Conservation (phyloP, 768 basidiomycete genomes). For the Collybiopsis luxurians region DNA sequence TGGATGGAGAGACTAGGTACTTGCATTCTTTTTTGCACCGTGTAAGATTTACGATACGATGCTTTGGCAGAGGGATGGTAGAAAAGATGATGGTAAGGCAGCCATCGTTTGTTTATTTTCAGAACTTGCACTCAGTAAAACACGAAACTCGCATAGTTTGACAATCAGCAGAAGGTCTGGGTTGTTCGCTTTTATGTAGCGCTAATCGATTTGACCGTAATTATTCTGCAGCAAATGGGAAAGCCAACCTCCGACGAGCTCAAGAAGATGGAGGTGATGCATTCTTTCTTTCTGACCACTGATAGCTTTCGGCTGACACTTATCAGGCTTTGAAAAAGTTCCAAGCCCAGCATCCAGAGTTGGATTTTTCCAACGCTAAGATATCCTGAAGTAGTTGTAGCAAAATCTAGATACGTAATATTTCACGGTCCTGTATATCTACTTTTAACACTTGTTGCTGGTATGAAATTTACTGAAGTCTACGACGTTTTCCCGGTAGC, state of each 20-base stretch:
- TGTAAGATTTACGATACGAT: neutral
- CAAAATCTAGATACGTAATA: neutral
- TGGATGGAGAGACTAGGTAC: constrained; percentile 92
- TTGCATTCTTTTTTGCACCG: constrained; percentile 9
- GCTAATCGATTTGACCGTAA: constrained; percentile 7
- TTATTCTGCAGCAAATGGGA: constrained; percentile 73
- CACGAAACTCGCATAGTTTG: constrained; percentile 40
- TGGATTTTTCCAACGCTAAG: constrained; percentile 92
- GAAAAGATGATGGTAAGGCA: constrained; percentile 99
- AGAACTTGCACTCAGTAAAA: neutral
- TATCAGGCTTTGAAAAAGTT: constrained; percentile 81
- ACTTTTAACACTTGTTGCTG: no score
- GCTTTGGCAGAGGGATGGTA: constrained; percentile 77
- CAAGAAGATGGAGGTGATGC: constrained; percentile 82
- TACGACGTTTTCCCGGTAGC: constrained; percentile 39
- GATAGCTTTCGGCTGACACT: constrained; percentile 3
- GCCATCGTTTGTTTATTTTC: neutral
- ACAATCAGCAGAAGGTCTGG: constrained; percentile 73
- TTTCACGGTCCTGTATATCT: neutral
- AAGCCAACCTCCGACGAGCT: constrained; percentile 94
- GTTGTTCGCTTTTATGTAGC: neutral
- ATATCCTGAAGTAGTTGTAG: constrained; percentile 50
- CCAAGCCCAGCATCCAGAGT: constrained; percentile 85
- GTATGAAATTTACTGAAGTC: constrained; percentile 24
- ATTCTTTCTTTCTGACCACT: neutral